Conservation (phyloP, 768 basidiomycete species). For the Boletellus ananiceps region DNA sequence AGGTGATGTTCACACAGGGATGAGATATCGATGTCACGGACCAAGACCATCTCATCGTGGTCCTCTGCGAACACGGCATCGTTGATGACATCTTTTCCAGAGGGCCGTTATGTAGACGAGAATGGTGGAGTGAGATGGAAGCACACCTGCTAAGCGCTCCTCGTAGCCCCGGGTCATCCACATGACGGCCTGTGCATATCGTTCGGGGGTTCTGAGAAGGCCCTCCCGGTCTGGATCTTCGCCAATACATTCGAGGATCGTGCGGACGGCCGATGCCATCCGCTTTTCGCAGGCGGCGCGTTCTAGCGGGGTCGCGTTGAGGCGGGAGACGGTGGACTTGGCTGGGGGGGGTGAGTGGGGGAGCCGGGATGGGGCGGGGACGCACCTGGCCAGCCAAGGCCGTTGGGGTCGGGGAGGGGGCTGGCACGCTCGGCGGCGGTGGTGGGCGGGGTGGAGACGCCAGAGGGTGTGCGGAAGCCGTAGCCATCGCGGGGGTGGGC, state of each 20-base stretch:
- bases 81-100: slow-evolving; percentile 84
- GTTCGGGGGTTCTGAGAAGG: slow-evolving; percentile 83
- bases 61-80: slow-evolving; percentile 98
- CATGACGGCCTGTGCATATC: slow-evolving; percentile 94
- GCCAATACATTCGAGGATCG: slow-evolving; percentile 94
- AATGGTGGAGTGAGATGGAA: slow-evolving; percentile 12
- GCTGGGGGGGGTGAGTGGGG: slow-evolving; percentile 44
- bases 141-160: slow-evolving; percentile 80
- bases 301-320: slow-evolving; percentile 76
- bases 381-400: slow-evolving; percentile 91
- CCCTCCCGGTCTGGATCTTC: slow-evolving; percentile 98
- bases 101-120: not conserved
- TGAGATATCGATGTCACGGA: slow-evolving; percentile 94
- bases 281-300: slow-evolving; percentile 66
- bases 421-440: slow-evolving; percentile 20
- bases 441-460: slow-evolving; percentile 55
- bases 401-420: slow-evolving; percentile 53
- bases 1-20: slow-evolving; percentile 98
- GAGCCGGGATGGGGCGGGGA: slow-evolving; percentile 5
- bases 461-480: slow-evolving; percentile 73
- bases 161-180: slow-evolving; percentile 99
- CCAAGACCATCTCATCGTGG: slow-evolving; percentile 99
- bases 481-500: slow-evolving; percentile 63
- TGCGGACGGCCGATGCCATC: slow-evolving; percentile 81
- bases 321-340: slow-evolving; percentile 82